Percentiles rank a stretch among this genome's conserved stretches.
phyloP scores from a whole-genome alignment of 2,329 filamentous ascomycete genomes.

The Alternaria dauci region DNA sequence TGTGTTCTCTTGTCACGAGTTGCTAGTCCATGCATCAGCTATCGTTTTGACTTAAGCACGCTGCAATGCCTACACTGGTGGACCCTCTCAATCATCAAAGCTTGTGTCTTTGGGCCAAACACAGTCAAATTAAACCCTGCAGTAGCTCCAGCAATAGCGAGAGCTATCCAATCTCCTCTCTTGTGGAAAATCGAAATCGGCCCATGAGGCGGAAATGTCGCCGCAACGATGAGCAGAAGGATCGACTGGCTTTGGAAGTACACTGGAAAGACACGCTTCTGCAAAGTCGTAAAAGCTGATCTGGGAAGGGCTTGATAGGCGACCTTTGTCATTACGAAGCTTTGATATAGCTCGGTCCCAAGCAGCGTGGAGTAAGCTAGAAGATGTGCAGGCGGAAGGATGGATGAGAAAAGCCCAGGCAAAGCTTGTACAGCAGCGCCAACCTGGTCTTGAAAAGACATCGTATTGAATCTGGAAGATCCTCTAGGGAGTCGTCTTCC shows the following conservation, averaged over 20 bases:
- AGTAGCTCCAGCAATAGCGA: conserved; percentile 43
- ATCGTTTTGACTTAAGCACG: background rate
- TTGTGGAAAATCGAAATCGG: conserved; percentile 35
- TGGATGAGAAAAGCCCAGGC: background rate
- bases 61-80: conserved; percentile 33
- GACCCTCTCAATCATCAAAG: conserved; percentile 47
- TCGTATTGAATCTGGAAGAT: fast-evolving
- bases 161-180: conserved; percentile 33
- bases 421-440: background rate
- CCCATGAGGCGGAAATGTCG: conserved; percentile 48
- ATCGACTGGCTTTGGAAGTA: conserved; percentile 52
- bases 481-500: no score
- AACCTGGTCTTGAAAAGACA: background rate
- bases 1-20: conserved; percentile 24
- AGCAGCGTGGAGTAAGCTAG: conserved; percentile 53
- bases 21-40: conserved; percentile 14
- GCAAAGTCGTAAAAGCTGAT: conserved; percentile 50
- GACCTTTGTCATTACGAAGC: conserved; percentile 54
- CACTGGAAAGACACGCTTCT: conserved; percentile 53
- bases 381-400: conserved; percentile 47
- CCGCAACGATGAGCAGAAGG: conserved; percentile 46
- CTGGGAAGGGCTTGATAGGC: conserved; percentile 48
- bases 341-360: conserved; percentile 53
- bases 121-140: conserved; percentile 49
- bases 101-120: conserved; percentile 48